Evolutionary conservation across 129 eudicot species (phyloP).

Genomic region (Tagetes erecta): DNA sequence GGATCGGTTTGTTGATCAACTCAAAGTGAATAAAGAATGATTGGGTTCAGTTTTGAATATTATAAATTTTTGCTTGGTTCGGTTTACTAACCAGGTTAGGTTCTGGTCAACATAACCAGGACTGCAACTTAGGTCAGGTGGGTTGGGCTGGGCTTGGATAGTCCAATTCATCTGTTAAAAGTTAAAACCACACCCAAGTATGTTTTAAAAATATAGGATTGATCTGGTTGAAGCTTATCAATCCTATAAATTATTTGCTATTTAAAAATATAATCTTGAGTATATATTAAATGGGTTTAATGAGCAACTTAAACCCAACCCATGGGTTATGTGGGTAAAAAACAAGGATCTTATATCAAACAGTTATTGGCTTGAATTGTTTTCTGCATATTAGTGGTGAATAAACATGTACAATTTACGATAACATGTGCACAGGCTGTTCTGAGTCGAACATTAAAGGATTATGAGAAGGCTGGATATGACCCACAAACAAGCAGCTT

Average conservation of each 20-base stretch:
- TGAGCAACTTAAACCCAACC: neutral
- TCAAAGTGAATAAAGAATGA: neutral
- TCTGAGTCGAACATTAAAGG: constrained; percentile 65
- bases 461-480: constrained; percentile 74
- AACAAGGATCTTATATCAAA: neutral
- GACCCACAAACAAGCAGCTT: constrained; percentile 86
- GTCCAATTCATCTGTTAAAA: neutral
- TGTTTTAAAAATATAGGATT: neutral
- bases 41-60: neutral
- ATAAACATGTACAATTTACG: constrained; percentile 8
- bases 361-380: neutral
- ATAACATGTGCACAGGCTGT: constrained; percentile 65
- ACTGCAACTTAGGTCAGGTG: constrained; percentile 10
- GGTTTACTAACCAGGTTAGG: neutral
- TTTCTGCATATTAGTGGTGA: neutral
- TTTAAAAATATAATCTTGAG: neutral
- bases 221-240: neutral
- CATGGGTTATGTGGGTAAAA: constrained; percentile 9
- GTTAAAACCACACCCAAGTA: neutral
- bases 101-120: constrained; percentile 4
- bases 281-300: neutral
- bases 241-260: neutral
- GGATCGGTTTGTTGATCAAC: neutral
- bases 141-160: neutral
- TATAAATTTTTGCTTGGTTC: neutral